phyloP scores from a whole-genome alignment of 176 grass and related monocot species.

The Oryza nivara region DNA sequence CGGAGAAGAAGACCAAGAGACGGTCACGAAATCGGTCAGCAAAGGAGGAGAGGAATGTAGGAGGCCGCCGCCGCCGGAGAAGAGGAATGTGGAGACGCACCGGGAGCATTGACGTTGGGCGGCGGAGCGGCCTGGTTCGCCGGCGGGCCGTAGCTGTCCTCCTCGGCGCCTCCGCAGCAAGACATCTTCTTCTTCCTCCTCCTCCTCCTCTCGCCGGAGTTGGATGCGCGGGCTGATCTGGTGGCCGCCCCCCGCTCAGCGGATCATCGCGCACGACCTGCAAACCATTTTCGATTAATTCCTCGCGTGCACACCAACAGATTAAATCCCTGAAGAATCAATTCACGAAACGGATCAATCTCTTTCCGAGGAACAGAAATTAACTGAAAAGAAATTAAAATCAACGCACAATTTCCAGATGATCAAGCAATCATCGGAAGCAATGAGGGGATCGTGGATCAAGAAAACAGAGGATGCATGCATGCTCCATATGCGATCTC shows the following conservation, averaged over 20 bases:
- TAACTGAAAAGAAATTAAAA: not conserved
- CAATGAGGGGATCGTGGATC: not conserved
- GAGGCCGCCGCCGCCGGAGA: not conserved
- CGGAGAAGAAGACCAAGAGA: not conserved
- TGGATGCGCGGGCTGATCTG: slow-evolving; percentile 36
- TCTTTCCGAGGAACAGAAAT: not conserved
- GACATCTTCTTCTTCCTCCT: slow-evolving; percentile 55
- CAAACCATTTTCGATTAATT: not conserved
- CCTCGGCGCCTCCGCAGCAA: slow-evolving; percentile 83
- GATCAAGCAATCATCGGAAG: not conserved
- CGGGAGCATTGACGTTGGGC: slow-evolving; percentile 67
- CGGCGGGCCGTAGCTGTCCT: slow-evolving; percentile 83
- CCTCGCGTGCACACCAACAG: too few species aligned
- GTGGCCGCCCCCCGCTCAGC: slow-evolving; percentile 41
- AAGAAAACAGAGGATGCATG: not conserved
- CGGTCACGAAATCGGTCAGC: not conserved
- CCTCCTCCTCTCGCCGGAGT: slow-evolving; percentile 22
- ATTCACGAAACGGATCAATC: not conserved
- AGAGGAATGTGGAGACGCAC: slow-evolving; percentile 34
- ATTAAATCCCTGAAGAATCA: too few species aligned
- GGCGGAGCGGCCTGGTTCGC: slow-evolving; percentile 72
- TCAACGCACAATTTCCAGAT: not conserved
- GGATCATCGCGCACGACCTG: slow-evolving; percentile 54
- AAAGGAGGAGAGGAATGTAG: not conserved
- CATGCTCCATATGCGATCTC: not conserved